Evolutionary conservation across 192 early-diverging fungal genomes (phyloP), one percentile per base, ranked within the genome.

Genomic region (Mycoemilia scoparia): DNA sequence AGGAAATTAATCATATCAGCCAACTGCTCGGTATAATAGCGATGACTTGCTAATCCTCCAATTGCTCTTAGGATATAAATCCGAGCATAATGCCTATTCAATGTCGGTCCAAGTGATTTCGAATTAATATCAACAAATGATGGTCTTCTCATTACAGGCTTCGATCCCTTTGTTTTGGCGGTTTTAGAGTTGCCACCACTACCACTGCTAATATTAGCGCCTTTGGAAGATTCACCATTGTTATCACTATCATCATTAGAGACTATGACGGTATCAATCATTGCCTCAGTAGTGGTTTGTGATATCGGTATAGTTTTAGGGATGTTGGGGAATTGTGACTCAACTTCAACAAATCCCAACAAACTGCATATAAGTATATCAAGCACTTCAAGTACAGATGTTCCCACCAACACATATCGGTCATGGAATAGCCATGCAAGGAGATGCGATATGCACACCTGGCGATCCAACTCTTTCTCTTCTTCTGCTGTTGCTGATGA

Each of bases 301-400:
- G 32, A 34, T 2, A 36, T 10, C 17, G 56, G 43, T 14, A 45
- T 42, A 13, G 44, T 24, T 2, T 18, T 35, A 23, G 56, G 43
- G 23, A 51, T 36, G 15, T n/a, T 2, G 21, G 46, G 29, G 29
- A 32, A 26, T 5, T 32, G 33, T 13, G n/a, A 30, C 8, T 46
- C 38, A 12, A 28, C 29, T 7, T 25, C 22, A 1, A 49, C 41
- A 10, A 40, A 36, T 35, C 57, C 50, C 2, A 66, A 43, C 41
- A 66, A 18, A 17, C 50, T 49, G 13, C 52, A 22, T 2, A 60
- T 43, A 26, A 66, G 37, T 7, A 60, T 54, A 22, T 56, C 54
- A 9, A 66, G 46, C 6, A 49, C 57, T 32, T 66, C 63, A 49
- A 66, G 54, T 5, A 57, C 63, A 1, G 63, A 66, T 12, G 60